These are phyloP conservation scores for Medicago lupulina DNA, from an alignment of 306 rosid species.

Conservation along the genomic window DNA sequence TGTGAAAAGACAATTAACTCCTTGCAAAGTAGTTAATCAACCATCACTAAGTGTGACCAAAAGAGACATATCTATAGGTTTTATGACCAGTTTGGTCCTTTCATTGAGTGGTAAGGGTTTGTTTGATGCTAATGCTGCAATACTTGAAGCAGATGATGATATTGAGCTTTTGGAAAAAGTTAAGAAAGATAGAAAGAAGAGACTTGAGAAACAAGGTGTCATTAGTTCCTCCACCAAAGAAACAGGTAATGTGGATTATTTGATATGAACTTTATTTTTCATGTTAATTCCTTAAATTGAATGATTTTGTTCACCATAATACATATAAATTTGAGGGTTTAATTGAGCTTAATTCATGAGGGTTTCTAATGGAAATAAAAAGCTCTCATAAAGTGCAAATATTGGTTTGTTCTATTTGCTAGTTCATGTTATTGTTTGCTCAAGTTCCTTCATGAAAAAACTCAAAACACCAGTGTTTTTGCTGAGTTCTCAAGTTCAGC, in stretches of 20 bases:
- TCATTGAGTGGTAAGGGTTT: conserved; percentile 54
- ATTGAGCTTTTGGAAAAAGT: conserved; percentile 85
- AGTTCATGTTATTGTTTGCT: too few relatives aligned
- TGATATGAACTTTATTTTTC: conserved; percentile 23
- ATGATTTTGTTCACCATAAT: too few relatives aligned
- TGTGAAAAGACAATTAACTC: conserved; percentile 43
- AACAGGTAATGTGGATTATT: conserved; percentile 59
- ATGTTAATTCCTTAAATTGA: background rate
- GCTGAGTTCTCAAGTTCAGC: conserved; percentile 15
- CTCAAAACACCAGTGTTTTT: background rate
- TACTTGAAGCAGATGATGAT: conserved; percentile 95
- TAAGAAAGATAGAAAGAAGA: conserved; percentile 82
- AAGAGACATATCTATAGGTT: conserved; percentile 62
- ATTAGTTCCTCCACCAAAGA: conserved; percentile 78
- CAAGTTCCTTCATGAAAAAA: background rate
- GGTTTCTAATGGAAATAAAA: background rate
- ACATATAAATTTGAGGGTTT: background rate
- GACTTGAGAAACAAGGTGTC: conserved; percentile 82
- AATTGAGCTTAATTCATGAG: conserved; percentile 18
- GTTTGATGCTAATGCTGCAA: conserved; percentile 72
- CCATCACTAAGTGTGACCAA: conserved; percentile 50
- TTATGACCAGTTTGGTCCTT: conserved; percentile 60
- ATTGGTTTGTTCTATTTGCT: too few relatives aligned
- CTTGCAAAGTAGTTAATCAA: conserved; percentile 56
- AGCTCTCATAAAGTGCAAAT: too few relatives aligned